A percentile compares a stretch with the other conserved stretches of the same genome.
These are phyloP conservation scores for Yamadazyma kitorensis DNA, from an alignment of 805 yeast species.

Conservation along the genomic window DNA sequence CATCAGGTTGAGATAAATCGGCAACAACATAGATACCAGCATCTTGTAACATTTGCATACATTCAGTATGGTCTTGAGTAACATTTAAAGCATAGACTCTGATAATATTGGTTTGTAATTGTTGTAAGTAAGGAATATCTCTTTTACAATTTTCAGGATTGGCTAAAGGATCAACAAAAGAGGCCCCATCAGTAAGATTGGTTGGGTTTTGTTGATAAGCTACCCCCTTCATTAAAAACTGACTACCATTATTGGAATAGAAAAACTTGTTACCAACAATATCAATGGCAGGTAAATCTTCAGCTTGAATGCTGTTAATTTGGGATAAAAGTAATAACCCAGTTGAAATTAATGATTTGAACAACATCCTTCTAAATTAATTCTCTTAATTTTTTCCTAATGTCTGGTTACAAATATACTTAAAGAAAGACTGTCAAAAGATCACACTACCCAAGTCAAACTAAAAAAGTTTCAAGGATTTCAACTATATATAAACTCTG, in stretches of 20 bases:
- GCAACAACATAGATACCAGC: constrained; percentile 92
- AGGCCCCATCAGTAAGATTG: constrained; percentile 35
- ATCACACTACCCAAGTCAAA: too few species aligned
- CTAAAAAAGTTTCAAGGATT: too few species aligned
- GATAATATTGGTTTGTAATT: constrained; percentile 63
- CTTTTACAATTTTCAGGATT: constrained; percentile 59
- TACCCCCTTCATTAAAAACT: constrained; percentile 72
- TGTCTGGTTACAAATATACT: too few species aligned
- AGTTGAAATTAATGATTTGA: constrained; percentile 4
- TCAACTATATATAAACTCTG: too few species aligned
- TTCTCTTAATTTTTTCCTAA: too few species aligned
- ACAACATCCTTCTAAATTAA: too few species aligned
- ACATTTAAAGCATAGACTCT: constrained; percentile 75
- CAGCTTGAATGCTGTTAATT: too few species aligned
- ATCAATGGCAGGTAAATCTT: constrained; percentile 60
- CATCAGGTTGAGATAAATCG: constrained; percentile 74
- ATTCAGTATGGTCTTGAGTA: constrained; percentile 60
- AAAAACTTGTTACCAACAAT: constrained; percentile 76
- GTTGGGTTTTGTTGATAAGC: constrained; percentile 75
- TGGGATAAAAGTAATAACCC: neutral
- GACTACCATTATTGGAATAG: constrained; percentile 74
- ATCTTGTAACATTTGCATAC: constrained; percentile 64
- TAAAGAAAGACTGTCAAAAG: too few species aligned
- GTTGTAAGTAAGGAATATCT: constrained; percentile 69
- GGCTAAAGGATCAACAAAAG: constrained; percentile 70